phyloP scores from a whole-genome alignment of 768 basidiomycete genomes.

The Trametes villosa region DNA sequence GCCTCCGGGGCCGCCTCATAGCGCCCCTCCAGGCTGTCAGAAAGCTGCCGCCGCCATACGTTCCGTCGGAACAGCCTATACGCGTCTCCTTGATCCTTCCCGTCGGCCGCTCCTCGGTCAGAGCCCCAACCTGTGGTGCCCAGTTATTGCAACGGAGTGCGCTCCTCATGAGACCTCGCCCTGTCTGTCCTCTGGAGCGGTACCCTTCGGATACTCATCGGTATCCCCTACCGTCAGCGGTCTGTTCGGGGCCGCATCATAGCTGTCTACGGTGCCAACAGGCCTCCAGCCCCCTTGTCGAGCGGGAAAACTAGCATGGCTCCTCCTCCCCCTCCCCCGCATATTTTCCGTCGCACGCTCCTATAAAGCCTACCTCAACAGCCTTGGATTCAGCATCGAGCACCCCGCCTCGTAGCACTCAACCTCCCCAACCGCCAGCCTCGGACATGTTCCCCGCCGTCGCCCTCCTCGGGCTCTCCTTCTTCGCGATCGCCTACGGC shows the following conservation, averaged over 20 bases:
- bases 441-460: slow-evolving; percentile 10
- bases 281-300: neutral
- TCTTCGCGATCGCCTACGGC: slow-evolving; percentile 45
- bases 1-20: neutral
- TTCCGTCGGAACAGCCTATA: neutral
- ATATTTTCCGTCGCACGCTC: slow-evolving; percentile 14
- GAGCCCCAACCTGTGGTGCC: neutral
- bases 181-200: neutral
- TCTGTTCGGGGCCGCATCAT: neutral
- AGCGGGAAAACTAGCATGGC: slow-evolving; percentile 7
- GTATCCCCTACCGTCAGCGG: neutral
- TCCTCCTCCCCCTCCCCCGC: neutral
- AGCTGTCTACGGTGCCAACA: neutral
- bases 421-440: no score
- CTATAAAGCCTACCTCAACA: slow-evolving; percentile 4
- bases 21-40: neutral
- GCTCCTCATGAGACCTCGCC: neutral
- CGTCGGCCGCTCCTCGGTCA: slow-evolving; percentile 18
- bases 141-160: neutral
- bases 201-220: slow-evolving; percentile 15
- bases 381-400: slow-evolving; percentile 6
- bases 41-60: neutral
- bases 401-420: slow-evolving; percentile 7
- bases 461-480: slow-evolving; percentile 25
- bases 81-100: neutral